Conservation (phyloP, 2,329 filamentous ascomycete species). For the Xylariales sp. region DNA sequence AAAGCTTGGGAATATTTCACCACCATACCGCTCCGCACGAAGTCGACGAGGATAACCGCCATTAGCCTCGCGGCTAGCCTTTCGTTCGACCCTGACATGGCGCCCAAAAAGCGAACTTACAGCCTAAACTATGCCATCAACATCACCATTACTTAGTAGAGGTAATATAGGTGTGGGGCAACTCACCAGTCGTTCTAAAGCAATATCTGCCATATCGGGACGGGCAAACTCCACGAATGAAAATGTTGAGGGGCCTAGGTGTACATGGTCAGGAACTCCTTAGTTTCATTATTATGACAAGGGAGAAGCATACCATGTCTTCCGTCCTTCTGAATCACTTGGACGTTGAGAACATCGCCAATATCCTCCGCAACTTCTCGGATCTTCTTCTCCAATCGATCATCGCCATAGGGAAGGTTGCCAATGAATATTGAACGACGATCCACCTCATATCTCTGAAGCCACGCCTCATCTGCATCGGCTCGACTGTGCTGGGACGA, state of each 20-base stretch:
- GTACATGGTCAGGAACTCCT: constrained; percentile 12
- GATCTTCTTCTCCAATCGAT: constrained; percentile 19
- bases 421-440: constrained; percentile 30
- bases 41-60: constrained; percentile 5
- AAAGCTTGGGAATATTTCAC: constrained; percentile 1
- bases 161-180: background rate
- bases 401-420: constrained; percentile 19
- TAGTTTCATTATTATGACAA: constrained; percentile 6
- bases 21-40: background rate
- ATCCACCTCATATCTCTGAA: constrained; percentile 26
- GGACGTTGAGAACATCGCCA: constrained; percentile 22
- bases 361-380: constrained; percentile 14
- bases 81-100: constrained; percentile 33
- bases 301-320: background rate
- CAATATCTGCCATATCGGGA: constrained; percentile 30
- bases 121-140: constrained; percentile 19
- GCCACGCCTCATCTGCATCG: constrained; percentile 23
- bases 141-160: no score
- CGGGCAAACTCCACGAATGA: constrained; percentile 35
- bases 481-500: constrained; percentile 12
- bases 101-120: constrained; percentile 24
- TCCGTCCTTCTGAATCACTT: constrained; percentile 21
- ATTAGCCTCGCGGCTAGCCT: constrained; percentile 16
- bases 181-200: constrained; percentile 32
- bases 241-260: constrained; percentile 19